phyloP scores from a whole-genome alignment of 495 filamentous ascomycete genomes.

The Aspergillus ostianus region DNA sequence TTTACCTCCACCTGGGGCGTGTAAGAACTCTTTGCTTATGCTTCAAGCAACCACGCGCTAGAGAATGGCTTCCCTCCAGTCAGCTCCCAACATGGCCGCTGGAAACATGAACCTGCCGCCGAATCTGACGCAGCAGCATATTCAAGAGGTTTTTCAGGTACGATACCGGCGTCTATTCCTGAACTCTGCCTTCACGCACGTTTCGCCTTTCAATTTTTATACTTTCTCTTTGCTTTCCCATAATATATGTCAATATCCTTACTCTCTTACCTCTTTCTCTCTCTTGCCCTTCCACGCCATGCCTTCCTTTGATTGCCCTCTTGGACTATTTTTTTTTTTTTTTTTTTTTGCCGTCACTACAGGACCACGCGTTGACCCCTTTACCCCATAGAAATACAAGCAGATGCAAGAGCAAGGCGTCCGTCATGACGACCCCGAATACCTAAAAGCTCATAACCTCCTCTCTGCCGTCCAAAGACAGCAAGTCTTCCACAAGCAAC shows the following conservation, averaged over 20 bases:
- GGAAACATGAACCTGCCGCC: constrained; percentile 54
- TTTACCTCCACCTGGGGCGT: constrained; percentile 14
- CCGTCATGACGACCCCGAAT: constrained; percentile 73
- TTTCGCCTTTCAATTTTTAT: constrained; percentile 5
- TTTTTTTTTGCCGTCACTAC: constrained; percentile 10
- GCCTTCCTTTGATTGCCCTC: neutral
- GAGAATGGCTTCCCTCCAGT: constrained; percentile 78
- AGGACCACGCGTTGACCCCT: constrained; percentile 5
- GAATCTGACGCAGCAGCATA: constrained; percentile 57
- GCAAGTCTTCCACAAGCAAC: constrained; percentile 45
- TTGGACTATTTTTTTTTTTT: neutral
- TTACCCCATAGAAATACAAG: constrained; percentile 63
- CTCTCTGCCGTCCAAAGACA: constrained; percentile 66
- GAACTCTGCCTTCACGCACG: neutral
- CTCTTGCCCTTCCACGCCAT: neutral
- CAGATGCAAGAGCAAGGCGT: constrained; percentile 78
- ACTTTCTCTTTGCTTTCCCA: neutral
- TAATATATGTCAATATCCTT: too few species aligned
- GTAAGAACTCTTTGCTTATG: constrained; percentile 28
- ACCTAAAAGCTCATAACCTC: constrained; percentile 67
- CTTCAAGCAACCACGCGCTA: constrained; percentile 32
- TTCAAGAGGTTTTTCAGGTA: constrained; percentile 63
- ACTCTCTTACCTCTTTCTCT: neutral
- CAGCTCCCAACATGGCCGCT: constrained; percentile 61
- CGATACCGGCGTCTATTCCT: constrained; percentile 16